phyloP scores from a whole-genome alignment of 73 alveolate genomes.

The Paraurostyla sp. region DNA sequence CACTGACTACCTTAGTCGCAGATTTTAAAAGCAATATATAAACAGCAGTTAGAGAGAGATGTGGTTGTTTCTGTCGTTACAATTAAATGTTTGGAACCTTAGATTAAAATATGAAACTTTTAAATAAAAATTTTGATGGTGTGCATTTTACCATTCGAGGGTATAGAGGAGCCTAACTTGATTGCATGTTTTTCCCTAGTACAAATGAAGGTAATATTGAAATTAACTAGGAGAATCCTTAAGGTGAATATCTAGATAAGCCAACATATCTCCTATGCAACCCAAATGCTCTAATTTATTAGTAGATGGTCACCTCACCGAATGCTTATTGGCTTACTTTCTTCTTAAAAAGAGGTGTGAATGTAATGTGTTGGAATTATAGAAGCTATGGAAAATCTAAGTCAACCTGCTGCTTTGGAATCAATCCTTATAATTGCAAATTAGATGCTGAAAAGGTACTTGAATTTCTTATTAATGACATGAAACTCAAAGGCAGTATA shows the following conservation, averaged over 20 bases:
- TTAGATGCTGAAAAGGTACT: constrained; percentile 73
- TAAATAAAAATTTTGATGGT: constrained; percentile 68
- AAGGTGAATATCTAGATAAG: constrained; percentile 25
- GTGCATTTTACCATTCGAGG: constrained; percentile 50
- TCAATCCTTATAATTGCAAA: constrained; percentile 65
- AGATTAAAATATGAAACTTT: constrained; percentile 46
- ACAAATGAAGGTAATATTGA: constrained; percentile 14
- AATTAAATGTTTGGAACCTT: constrained; percentile 36
- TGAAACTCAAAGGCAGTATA: constrained; percentile 68
- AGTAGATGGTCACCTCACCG: constrained; percentile 77
- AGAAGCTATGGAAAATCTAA: constrained; percentile 84
- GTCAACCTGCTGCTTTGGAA: constrained; percentile 45
- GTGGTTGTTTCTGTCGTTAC: neutral
- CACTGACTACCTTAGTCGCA: neutral
- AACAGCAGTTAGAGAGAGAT: neutral
- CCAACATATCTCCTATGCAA: constrained; percentile 88
- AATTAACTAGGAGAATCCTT: neutral
- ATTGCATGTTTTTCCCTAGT: constrained; percentile 74
- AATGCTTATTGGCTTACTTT: constrained; percentile 73
- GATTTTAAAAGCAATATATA: neutral
- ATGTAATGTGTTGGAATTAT: constrained; percentile 92
- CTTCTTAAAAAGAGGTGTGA: constrained; percentile 82
- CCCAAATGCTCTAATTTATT: constrained; percentile 93
- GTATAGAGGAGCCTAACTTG: constrained; percentile 32
- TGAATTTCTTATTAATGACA: constrained; percentile 69